These are phyloP conservation scores for Myrica gale DNA, from an alignment of 306 rosid genomes.

Conservation along the genomic window DNA sequence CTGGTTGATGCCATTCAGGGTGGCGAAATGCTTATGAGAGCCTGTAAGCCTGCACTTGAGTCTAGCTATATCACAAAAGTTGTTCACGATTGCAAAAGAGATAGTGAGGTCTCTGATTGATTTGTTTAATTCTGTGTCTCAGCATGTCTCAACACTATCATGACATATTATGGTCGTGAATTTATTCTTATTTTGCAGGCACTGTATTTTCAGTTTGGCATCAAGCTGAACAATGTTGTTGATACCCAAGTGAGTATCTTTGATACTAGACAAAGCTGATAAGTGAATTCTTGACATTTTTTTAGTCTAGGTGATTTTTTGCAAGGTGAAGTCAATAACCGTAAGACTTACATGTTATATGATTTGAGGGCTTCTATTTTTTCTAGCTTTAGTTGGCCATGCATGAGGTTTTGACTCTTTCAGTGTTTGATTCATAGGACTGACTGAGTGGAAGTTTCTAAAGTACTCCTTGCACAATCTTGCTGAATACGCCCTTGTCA, in stretches of 20 bases:
- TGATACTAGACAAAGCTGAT: conserved; percentile 1
- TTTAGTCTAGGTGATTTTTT: not conserved
- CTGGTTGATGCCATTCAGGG: conserved; percentile 91
- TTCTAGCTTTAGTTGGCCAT: not conserved
- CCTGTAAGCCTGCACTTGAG: conserved; percentile 99
- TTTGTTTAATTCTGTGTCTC: conserved; percentile 14
- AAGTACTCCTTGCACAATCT: not conserved
- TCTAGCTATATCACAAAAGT: conserved; percentile 85
- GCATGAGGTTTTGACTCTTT: not conserved
- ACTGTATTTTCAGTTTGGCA: conserved; percentile 89
- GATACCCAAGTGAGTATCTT: conserved; percentile 87
- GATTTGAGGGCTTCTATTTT: not conserved
- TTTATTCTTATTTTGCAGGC: conserved; percentile 58
- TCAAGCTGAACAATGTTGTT: conserved; percentile 93
- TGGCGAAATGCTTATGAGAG: conserved; percentile 70
- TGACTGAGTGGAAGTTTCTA: not conserved
- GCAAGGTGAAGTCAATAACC: not conserved
- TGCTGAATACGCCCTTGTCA: not conserved
- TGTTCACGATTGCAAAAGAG: conserved; percentile 84
- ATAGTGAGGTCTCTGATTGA: no score
- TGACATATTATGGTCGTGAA: conserved; percentile 12
- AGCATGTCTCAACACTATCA: conserved; percentile 10
- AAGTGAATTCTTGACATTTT: not conserved
- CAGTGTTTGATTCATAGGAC: not conserved
- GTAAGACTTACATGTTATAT: not conserved